Base-by-base conservation (phyloP, 2,329 filamentous ascomycete genomes). In the Helotiales sp. region DNA sequence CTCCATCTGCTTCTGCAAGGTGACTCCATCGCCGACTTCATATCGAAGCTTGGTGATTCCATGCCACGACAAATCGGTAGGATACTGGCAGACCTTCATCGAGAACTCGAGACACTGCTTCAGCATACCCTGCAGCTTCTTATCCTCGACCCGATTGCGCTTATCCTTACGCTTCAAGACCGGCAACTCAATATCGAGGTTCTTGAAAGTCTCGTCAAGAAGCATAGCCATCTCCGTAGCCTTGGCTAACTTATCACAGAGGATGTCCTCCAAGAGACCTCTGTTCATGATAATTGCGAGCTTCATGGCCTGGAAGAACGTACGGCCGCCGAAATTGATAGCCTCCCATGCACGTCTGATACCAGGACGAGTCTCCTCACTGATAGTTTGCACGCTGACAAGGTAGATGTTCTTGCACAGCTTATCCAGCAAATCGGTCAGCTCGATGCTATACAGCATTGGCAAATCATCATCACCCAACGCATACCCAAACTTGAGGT, bases 61-160 rank as follows among this genome's bases (percentile, higher is more conserved):
- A 20, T 13, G 20, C 54, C 54, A 57, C 8, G 54, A 57, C 11
- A 57, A 13, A 37, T 57, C 54, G 3, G 22, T 37, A 3, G 54
- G 54, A 15, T 57, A 37, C 10, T 34, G 20, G 30, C 30, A 57
- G 11, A 24, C 11, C n/a, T 37, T 57, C 54, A 57, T 37, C n/a
- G 30, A 57, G 17, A 34, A 40, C 10, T 57, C 54, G 20, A 57
- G n/a, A 15, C 54, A 57, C 30, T 37, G 32, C 20, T 24, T 37
- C 11, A 57, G 3, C 54, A 57, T 57, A 26, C 54, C 32, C 54
- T 57, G 54, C 30, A 57, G 26, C 54, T 57, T 57, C 54, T 57
- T 37, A 17, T 57, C 30, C 54, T 57, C 30, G 30, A 24, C 20
- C 1, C 54, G 30, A 24, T 34, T 24, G 3, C 30, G 30, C 54